These are phyloP conservation scores for Starmerella vitae DNA, from an alignment of 805 yeast genomes.

Conservation along the genomic window DNA sequence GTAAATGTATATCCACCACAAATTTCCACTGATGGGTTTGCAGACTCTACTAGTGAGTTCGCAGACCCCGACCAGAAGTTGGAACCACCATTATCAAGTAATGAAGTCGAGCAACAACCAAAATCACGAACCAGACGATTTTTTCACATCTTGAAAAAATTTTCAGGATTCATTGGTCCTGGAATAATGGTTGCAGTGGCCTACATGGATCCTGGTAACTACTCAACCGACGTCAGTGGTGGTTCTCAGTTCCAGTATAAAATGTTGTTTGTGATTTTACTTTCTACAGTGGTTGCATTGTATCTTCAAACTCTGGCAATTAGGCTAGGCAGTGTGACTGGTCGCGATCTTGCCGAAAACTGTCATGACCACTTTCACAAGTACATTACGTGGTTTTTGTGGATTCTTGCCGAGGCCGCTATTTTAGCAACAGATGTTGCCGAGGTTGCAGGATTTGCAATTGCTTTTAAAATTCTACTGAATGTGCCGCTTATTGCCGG, in stretches of 20 bases:
- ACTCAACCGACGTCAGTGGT: constrained; percentile 86
- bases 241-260: constrained; percentile 80
- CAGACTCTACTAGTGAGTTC: no score
- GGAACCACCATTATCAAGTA: no score
- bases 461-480: constrained; percentile 72
- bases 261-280: constrained; percentile 58
- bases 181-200: constrained; percentile 92
- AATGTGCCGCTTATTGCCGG: constrained; percentile 71
- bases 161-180: constrained; percentile 69
- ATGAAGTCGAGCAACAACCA: no score
- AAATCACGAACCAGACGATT: no score
- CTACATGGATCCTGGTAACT: constrained; percentile 96
- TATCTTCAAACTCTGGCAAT: constrained; percentile 75
- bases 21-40: no score
- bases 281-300: constrained; percentile 77
- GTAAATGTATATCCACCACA: no score
- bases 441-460: constrained; percentile 96
- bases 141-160: constrained; percentile 35
- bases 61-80: no score
- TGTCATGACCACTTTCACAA: constrained; percentile 64
- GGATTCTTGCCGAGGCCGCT: constrained; percentile 74
- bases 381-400: constrained; percentile 38
- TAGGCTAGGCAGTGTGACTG: constrained; percentile 86
- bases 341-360: constrained; percentile 77
- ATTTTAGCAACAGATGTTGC: constrained; percentile 94